Evolutionary conservation across 352 stramenopile species (phyloP).

Genomic region (Elongisporangium anandrum): DNA sequence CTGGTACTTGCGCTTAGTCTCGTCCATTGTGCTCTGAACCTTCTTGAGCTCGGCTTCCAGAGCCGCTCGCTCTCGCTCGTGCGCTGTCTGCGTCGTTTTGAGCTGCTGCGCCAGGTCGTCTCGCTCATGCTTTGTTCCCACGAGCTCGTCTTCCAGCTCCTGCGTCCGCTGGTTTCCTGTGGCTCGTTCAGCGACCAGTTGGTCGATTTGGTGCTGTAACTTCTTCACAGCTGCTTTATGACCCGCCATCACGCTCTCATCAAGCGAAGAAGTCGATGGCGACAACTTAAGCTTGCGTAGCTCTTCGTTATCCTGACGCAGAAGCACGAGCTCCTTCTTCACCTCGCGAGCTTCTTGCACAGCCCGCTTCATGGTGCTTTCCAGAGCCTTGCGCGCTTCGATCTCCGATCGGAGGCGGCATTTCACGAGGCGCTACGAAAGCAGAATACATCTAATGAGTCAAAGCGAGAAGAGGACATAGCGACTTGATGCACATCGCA

Average conservation of each 20-base stretch:
- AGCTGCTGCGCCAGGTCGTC: conserved; percentile 7
- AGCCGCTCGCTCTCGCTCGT: conserved; percentile 10
- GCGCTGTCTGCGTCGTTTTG: conserved; percentile 18
- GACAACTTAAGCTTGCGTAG: conserved; percentile 21
- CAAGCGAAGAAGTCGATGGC: conserved; percentile 7
- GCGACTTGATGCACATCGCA: conserved; percentile 7
- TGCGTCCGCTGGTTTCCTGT: conserved; percentile 7
- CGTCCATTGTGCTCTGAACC: conserved; percentile 7
- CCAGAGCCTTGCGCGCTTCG: conserved; percentile 61
- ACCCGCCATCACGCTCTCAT: not conserved
- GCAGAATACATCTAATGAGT: not conserved
- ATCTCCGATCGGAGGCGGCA: conserved; percentile 72
- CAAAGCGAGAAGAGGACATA: not conserved
- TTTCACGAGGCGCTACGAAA: conserved; percentile 59
- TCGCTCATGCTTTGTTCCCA: conserved; percentile 20
- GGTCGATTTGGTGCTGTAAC: conserved; percentile 23
- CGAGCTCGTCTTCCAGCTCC: conserved; percentile 27
- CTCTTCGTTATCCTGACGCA: conserved; percentile 75
- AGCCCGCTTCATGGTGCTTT: conserved; percentile 71
- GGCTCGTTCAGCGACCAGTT: conserved; percentile 16
- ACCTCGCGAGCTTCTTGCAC: conserved; percentile 66
- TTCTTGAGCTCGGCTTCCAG: conserved; percentile 39
- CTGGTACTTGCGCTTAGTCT: conserved; percentile 35
- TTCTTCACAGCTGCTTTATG: conserved; percentile 30
- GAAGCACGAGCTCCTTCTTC: conserved; percentile 71